Percentiles rank a stretch among this genome's conserved stretches.
Evolutionary conservation across 2,329 filamentous ascomycete species (phyloP).

Genomic region (Chaetomium olivaceum): DNA sequence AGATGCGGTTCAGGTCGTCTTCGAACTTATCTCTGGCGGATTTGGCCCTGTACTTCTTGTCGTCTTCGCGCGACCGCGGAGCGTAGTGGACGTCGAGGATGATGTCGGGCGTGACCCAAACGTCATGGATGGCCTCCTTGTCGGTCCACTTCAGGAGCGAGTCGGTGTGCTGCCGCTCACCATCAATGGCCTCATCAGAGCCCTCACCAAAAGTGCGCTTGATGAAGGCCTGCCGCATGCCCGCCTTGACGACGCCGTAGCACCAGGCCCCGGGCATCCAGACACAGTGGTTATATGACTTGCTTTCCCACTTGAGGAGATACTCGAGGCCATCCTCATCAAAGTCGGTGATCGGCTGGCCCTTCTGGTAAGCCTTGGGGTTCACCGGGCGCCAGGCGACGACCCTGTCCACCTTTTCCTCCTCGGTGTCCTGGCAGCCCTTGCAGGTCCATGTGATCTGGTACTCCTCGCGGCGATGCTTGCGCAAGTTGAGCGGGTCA

Average conservation of each 20-base stretch:
- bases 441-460: conserved; percentile 75
- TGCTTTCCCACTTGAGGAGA: conserved; percentile 80
- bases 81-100: conserved; percentile 67
- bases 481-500: conserved; percentile 52
- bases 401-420: conserved; percentile 69
- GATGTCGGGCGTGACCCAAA: conserved; percentile 82
- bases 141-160: conserved; percentile 65
- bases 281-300: conserved; percentile 76
- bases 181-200: conserved; percentile 35
- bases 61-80: conserved; percentile 21
- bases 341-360: conserved; percentile 56
- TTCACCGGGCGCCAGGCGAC: conserved; percentile 82
- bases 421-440: conserved; percentile 64
- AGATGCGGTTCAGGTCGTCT: conserved; percentile 69
- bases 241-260: conserved; percentile 63
- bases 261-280: conserved; percentile 94
- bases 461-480: conserved; percentile 71
- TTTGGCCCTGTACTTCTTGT: conserved; percentile 53
- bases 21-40: conserved; percentile 58
- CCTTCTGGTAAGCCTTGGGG: conserved; percentile 54
- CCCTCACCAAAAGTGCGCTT: conserved; percentile 65
- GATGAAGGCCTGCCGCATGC: conserved; percentile 73
- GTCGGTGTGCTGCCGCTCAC: conserved; percentile 26
- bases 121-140: conserved; percentile 82
- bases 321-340: conserved; percentile 84